A percentile compares a stretch with the other conserved stretches of the same genome.
Conservation (phyloP, 148 eudicot genomes). For the Fagopyrum esculentum region DNA sequence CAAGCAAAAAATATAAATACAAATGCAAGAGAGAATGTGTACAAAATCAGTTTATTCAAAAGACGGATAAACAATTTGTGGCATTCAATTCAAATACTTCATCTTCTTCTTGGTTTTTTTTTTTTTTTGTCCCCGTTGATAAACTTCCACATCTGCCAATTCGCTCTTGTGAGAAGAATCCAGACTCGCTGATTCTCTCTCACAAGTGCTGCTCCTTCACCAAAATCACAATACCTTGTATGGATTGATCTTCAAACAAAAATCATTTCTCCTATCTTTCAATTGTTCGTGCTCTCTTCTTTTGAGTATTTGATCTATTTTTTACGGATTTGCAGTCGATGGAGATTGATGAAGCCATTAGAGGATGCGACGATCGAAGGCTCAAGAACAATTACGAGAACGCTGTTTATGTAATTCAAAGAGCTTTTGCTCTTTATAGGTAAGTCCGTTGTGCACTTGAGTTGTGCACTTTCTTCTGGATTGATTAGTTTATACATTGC, state of each 20-base stretch:
- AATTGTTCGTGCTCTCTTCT: neutral
- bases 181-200: neutral
- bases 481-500: no score
- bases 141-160: no score
- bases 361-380: conserved; percentile 70
- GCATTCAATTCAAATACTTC: conserved; percentile 3
- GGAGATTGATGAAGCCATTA: conserved; percentile 86
- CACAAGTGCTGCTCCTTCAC: neutral
- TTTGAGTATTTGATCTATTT: neutral
- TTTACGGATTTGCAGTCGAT: conserved; percentile 24
- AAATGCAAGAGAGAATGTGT: neutral
- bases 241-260: neutral
- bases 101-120: neutral
- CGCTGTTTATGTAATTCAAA: conserved; percentile 72
- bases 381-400: conserved; percentile 69
- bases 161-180: neutral
- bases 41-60: neutral
- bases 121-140: neutral
- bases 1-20: neutral
- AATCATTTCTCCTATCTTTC: neutral
- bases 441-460: conserved; percentile 16
- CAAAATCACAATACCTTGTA: neutral
- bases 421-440: conserved; percentile 92
- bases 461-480: no score
- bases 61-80: conserved; percentile 7